These are phyloP conservation scores for Arthrobotrys sphaeroides DNA, from an alignment of 2,329 filamentous ascomycete species.

Conservation along the genomic window DNA sequence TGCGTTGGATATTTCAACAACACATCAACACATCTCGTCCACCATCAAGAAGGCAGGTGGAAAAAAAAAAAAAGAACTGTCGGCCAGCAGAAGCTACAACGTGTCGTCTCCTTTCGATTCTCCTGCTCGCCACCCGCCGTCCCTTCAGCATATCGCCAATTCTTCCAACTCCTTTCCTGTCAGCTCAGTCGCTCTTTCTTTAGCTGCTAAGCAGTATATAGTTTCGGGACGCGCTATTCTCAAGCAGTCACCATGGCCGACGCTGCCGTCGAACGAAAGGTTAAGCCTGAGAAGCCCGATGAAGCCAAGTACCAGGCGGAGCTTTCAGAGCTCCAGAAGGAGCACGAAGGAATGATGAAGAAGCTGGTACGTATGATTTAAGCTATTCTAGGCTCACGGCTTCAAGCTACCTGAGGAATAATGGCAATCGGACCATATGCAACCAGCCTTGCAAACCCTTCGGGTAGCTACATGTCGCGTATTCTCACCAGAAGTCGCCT, in stretches of 20 bases:
- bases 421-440: not conserved
- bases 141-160: conserved; percentile 4
- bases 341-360: conserved; percentile 79
- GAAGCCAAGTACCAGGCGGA: conserved; percentile 82
- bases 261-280: conserved; percentile 59
- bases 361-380: conserved; percentile 67
- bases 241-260: conserved; percentile 63
- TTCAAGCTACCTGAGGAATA: not conserved
- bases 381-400: not conserved
- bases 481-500: conserved; percentile 2
- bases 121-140: not conserved
- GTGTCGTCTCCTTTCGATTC: conserved; percentile 54
- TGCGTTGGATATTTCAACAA: not conserved
- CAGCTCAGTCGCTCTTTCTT: conserved; percentile 1
- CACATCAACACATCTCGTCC: conserved; percentile 7
- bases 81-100: conserved; percentile 37
- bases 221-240: no score
- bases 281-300: conserved; percentile 85
- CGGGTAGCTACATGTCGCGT: conserved; percentile 11
- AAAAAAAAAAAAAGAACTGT: conserved; percentile 26
- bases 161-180: not conserved
- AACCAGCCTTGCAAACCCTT: not conserved
- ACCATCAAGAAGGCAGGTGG: conserved; percentile 18
- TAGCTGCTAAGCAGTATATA: not conserved
- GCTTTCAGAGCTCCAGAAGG: conserved; percentile 84